These are phyloP conservation scores for Schizochytrium sp. DNA, from an alignment of 108 stramenopile genomes.

Conservation along the genomic window DNA sequence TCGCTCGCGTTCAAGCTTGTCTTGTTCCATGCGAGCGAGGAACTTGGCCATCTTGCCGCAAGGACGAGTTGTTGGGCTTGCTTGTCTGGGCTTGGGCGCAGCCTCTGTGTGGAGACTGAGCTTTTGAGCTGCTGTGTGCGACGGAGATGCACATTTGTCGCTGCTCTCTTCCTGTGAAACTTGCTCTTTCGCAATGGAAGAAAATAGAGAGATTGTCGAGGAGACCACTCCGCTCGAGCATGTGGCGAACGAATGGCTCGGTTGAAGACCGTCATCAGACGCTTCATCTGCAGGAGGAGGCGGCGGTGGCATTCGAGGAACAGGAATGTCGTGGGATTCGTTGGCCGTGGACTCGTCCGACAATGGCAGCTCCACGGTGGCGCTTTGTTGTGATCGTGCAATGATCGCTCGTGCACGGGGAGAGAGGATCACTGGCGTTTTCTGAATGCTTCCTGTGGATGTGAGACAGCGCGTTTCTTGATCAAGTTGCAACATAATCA, in stretches of 20 bases:
- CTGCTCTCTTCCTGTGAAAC: not conserved
- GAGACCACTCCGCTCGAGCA: not conserved
- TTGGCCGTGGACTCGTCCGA: no score
- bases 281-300: no score
- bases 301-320: no score
- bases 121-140: no score
- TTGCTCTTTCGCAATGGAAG: not conserved
- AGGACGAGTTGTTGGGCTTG: not conserved
- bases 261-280: no score
- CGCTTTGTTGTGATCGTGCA: not conserved
- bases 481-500: not conserved
- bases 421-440: not conserved
- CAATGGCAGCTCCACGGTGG: not conserved
- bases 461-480: not conserved
- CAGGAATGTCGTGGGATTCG: no score
- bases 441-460: not conserved
- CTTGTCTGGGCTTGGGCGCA: no score
- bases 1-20: not conserved
- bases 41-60: not conserved
- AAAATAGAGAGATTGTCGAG: not conserved
- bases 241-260: no score
- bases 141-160: not conserved
- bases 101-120: no score
- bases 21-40: not conserved
- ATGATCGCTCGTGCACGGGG: not conserved